These are phyloP conservation scores for Fusarium xylarioides DNA, from an alignment of 2,329 filamentous ascomycete genomes.

Conservation along the genomic window DNA sequence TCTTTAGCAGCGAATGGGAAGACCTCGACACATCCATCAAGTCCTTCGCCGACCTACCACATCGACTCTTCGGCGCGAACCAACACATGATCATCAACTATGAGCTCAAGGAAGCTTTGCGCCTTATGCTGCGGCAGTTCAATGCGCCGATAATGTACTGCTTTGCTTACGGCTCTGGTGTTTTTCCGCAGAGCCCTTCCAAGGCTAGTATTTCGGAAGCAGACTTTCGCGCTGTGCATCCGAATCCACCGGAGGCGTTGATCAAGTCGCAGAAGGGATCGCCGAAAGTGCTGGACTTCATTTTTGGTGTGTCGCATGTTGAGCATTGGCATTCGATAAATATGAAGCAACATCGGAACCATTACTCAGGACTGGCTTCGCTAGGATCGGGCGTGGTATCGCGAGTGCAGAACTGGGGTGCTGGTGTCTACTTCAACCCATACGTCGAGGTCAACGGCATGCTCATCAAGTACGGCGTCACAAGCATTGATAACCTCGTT, in stretches of 20 bases:
- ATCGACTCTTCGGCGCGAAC: constrained; percentile 83
- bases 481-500: constrained; percentile 90
- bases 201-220: constrained; percentile 64
- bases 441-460: constrained; percentile 95
- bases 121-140: constrained; percentile 90
- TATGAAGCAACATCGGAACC: constrained; percentile 84
- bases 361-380: constrained; percentile 87
- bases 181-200: constrained; percentile 80
- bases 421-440: constrained; percentile 97
- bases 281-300: constrained; percentile 98
- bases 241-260: constrained; percentile 82
- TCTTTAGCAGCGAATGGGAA: constrained; percentile 55
- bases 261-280: constrained; percentile 85
- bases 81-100: constrained; percentile 96
- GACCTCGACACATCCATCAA: constrained; percentile 54
- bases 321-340: constrained; percentile 98
- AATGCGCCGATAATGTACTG: constrained; percentile 93
- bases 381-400: constrained; percentile 88
- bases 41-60: constrained; percentile 56
- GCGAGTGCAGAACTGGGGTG: constrained; percentile 88
- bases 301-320: constrained; percentile 92
- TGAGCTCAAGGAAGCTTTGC: constrained; percentile 91
- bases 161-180: constrained; percentile 96
- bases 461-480: constrained; percentile 97
- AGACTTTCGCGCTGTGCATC: constrained; percentile 74